Evolutionary conservation across 768 basidiomycete genomes (phyloP).

Genomic region (Leccinum olivaceopallidum): DNA sequence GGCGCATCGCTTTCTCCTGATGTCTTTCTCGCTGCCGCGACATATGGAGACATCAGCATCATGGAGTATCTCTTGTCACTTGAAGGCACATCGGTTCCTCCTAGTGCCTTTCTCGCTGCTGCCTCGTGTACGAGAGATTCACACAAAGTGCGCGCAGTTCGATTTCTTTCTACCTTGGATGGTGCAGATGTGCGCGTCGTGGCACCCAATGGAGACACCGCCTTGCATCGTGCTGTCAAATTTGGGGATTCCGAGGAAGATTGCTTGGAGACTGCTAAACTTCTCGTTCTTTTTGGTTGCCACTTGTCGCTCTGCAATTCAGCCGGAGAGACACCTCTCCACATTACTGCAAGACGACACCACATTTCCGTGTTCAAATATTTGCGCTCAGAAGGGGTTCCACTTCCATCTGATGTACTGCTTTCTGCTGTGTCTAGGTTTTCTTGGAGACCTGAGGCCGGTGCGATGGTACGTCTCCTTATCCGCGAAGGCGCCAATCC

Average conservation of each 20-base stretch:
- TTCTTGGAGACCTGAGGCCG: accelerated
- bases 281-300: not conserved
- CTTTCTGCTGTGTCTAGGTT: not conserved
- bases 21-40: not conserved
- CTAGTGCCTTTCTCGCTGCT: not conserved
- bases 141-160: not conserved
- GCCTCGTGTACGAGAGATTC: not conserved
- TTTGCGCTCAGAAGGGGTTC: not conserved
- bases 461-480: not conserved
- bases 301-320: not conserved
- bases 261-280: not conserved
- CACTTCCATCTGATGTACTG: not conserved
- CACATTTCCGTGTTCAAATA: not conserved
- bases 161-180: not conserved
- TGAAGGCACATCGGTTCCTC: not conserved
- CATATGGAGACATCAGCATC: not conserved
- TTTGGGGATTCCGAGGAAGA: not conserved
- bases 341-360: not conserved
- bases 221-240: not conserved
- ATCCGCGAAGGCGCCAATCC: not conserved
- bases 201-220: not conserved
- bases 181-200: not conserved
- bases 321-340: not conserved
- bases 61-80: not conserved
- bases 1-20: not conserved